A percentile compares a stretch with the other conserved stretches of the same genome.
Evolutionary conservation across 768 basidiomycete species (phyloP).

Genomic region (Pleurotus salmoneostramineus): DNA sequence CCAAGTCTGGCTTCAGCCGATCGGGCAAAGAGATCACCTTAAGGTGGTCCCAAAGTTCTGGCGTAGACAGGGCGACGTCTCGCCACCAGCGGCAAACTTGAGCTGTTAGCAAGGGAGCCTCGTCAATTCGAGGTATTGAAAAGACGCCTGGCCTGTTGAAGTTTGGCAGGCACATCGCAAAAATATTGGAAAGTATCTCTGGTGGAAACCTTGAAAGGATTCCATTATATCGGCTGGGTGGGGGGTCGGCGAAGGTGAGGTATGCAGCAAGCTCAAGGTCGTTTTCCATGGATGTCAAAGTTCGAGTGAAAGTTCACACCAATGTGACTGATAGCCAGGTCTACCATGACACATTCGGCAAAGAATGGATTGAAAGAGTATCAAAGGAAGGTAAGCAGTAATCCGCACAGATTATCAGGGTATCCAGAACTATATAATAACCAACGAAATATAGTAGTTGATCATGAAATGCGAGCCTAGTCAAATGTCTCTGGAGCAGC

Average conservation of each 20-base stretch:
- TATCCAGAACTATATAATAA: not conserved
- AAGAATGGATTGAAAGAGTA: not conserved
- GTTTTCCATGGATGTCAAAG: not conserved
- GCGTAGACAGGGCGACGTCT: slow-evolving; percentile 19
- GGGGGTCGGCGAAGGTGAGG: not conserved
- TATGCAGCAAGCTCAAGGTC: slow-evolving; percentile 1
- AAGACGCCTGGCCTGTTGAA: not conserved
- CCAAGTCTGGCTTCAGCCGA: slow-evolving; percentile 19
- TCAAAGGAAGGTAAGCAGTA: not conserved
- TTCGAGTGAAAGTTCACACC: not conserved
- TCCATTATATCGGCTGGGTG: too few relatives aligned
- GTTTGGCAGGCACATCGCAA: not conserved
- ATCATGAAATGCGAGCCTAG: not conserved
- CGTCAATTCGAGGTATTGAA: slow-evolving; percentile 12
- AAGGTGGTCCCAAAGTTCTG: slow-evolving; percentile 26
- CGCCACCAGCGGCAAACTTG: slow-evolving; percentile 29
- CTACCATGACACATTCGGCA: too few relatives aligned
- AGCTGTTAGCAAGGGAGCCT: slow-evolving; percentile 26
- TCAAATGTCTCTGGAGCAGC: not conserved
- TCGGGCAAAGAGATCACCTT: not conserved
- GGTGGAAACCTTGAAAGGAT: not conserved
- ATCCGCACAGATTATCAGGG: not conserved
- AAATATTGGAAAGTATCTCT: slow-evolving; percentile 4
- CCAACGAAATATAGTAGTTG: not conserved
- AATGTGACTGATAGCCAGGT: too few relatives aligned